Evolutionary conservation across 2,329 filamentous ascomycete species (phyloP).

Genomic region (Colletotrichum spinosum): DNA sequence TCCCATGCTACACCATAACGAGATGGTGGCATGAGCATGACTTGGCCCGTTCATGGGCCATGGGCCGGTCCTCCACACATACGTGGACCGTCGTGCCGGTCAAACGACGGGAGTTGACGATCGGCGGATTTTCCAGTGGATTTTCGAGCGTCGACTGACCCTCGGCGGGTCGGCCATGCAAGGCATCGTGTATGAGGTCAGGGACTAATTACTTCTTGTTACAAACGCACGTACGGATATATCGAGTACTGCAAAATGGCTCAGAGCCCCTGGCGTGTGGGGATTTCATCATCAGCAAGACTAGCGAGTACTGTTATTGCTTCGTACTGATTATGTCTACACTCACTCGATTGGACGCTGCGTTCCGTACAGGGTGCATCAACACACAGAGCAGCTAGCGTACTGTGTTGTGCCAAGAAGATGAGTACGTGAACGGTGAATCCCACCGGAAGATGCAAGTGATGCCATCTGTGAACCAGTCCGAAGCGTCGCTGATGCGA

Average conservation of each 20-base stretch:
- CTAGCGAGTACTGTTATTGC: too few species aligned
- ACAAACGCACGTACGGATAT: too few species aligned
- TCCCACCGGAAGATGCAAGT: not conserved
- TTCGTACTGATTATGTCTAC: too few species aligned
- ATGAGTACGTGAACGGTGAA: too few species aligned
- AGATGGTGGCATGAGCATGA: slow-evolving; percentile 18
- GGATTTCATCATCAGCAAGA: too few species aligned
- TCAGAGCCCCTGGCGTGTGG: too few species aligned
- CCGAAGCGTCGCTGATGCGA: slow-evolving; percentile 16
- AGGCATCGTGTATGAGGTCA: slow-evolving; percentile 23
- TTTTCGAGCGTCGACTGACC: not conserved
- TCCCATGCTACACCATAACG: not conserved
- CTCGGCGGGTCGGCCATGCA: slow-evolving; percentile 12
- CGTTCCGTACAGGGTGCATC: too few species aligned
- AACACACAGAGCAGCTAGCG: too few species aligned
- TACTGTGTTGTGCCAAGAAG: too few species aligned
- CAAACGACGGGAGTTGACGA: slow-evolving; percentile 18
- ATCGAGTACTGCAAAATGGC: too few species aligned
- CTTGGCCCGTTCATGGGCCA: slow-evolving; percentile 2
- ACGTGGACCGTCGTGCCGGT: not conserved
- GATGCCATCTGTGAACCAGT: slow-evolving; percentile 18
- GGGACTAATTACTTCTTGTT: not conserved
- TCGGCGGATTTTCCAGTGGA: not conserved
- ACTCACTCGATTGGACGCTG: too few species aligned
- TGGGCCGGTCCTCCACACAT: too few species aligned